phyloP scores from a whole-genome alignment of 805 yeast species.

The Metschnikowia lochheadii region DNA sequence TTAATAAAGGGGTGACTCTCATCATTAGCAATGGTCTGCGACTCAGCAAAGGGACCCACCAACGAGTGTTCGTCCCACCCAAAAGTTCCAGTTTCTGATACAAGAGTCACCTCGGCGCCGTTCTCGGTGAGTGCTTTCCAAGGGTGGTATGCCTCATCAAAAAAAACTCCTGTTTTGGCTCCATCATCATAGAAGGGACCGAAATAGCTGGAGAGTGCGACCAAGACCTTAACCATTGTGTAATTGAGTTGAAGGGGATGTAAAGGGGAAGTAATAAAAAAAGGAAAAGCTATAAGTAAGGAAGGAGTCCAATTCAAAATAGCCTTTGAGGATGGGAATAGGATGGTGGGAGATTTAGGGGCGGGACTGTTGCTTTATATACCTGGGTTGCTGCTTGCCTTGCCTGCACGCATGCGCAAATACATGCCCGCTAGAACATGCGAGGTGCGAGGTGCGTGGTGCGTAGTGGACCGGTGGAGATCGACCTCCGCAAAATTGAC shows the following conservation, averaged over 20 bases:
- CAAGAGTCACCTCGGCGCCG: slow-evolving; percentile 50
- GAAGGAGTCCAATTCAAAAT: background rate
- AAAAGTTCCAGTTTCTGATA: slow-evolving; percentile 54
- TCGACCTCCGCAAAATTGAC: background rate
- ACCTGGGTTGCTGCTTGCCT: no score
- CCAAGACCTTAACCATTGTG: slow-evolving; percentile 35
- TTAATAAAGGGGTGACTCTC: slow-evolving; percentile 34
- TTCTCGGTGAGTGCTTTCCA: slow-evolving; percentile 45
- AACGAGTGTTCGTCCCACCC: slow-evolving; percentile 59
- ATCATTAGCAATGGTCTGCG: slow-evolving; percentile 33
- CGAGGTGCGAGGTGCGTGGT: background rate
- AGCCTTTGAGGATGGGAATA: background rate
- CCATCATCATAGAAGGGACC: slow-evolving; percentile 55
- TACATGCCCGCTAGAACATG: background rate
- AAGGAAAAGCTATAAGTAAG: no score
- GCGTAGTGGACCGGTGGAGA: background rate
- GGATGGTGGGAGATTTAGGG: background rate
- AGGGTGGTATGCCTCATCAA: slow-evolving; percentile 43
- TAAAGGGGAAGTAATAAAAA: no score
- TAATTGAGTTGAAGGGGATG: background rate
- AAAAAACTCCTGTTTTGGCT: slow-evolving; percentile 54
- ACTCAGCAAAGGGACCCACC: slow-evolving; percentile 40
- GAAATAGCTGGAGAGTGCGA: slow-evolving; percentile 42
- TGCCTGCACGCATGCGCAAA: background rate
- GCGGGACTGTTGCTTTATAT: background rate